A percentile compares a stretch with the other conserved stretches of the same genome.
These are phyloP conservation scores for Colletotrichum nymphaeae DNA, from an alignment of 2,329 filamentous ascomycete genomes.

Conservation along the genomic window DNA sequence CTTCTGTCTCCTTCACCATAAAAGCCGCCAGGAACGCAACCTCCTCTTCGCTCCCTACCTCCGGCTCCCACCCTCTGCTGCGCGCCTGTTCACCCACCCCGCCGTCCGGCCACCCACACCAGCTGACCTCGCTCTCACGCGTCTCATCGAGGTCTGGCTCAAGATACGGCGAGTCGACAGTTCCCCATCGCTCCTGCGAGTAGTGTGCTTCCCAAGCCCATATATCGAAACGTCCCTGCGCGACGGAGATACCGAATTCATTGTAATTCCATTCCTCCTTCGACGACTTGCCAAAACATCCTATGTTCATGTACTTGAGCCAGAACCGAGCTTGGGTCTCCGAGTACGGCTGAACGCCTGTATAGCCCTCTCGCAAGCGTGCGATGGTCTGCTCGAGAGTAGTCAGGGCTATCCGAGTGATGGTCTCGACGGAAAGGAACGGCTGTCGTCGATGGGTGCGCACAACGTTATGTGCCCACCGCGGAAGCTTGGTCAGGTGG, in stretches of 20 bases:
- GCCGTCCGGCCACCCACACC: constrained; percentile 31
- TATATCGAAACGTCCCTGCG: constrained; percentile 9
- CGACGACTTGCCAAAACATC: not conserved
- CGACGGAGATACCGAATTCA: constrained; percentile 3
- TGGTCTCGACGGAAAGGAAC: not conserved
- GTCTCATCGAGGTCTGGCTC: constrained; percentile 29
- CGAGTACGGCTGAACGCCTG: constrained; percentile 8
- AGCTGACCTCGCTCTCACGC: constrained; percentile 17
- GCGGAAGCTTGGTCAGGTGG: constrained; percentile 22
- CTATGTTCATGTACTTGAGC: constrained; percentile 19
- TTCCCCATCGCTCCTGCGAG: constrained; percentile 13
- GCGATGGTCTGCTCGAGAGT: constrained; percentile 22
- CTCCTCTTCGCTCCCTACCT: constrained; percentile 38
- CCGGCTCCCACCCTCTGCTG: constrained; percentile 31
- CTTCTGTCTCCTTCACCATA: constrained; percentile 32
- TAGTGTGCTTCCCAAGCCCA: constrained; percentile 22
- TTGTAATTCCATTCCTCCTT: not conserved
- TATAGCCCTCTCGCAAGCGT: not conserved
- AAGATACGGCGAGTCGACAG: constrained; percentile 2
- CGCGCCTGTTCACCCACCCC: not conserved
- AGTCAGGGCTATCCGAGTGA: constrained; percentile 3
- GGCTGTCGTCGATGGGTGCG: constrained; percentile 5
- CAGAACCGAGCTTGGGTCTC: constrained; percentile 26
- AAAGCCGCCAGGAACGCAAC: constrained; percentile 35
- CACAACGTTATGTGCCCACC: constrained; percentile 21